phyloP scores from a whole-genome alignment of 164 flowering plant species.

The Macadamia tetraphylla region DNA sequence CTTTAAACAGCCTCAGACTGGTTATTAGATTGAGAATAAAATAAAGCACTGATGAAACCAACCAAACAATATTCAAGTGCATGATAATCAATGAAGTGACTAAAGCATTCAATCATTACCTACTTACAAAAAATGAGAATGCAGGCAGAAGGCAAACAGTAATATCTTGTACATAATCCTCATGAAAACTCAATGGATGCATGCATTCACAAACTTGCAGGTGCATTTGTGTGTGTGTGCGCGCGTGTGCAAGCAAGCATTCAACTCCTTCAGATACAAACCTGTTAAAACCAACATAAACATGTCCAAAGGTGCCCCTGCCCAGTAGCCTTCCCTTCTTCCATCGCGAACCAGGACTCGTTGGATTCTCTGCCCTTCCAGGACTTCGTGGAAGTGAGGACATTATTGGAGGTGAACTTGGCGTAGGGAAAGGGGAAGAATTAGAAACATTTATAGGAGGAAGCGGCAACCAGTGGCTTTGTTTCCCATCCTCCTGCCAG shows the following conservation, averaged over 20 bases:
- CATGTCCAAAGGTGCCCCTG: slow-evolving; percentile 60
- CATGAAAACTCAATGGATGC: not conserved
- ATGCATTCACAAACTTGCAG: not conserved
- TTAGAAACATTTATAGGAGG: slow-evolving; percentile 59
- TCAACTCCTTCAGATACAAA: slow-evolving; percentile 10
- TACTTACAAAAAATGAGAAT: not conserved
- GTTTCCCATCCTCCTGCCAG: slow-evolving; percentile 78
- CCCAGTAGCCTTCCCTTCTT: slow-evolving; percentile 50
- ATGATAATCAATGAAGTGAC: no score
- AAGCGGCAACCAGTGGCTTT: slow-evolving; percentile 81
- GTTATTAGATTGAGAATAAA: no score
- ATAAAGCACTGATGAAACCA: no score
- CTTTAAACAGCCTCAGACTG: no score
- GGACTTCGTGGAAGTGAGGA: slow-evolving; percentile 91
- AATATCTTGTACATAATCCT: not conserved
- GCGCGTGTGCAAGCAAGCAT: not conserved
- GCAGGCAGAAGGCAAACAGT: not conserved
- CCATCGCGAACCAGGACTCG: slow-evolving; percentile 46
- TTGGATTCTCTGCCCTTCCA: slow-evolving; percentile 66
- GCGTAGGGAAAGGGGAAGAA: slow-evolving; percentile 58
- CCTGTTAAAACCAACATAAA: slow-evolving; percentile 63
- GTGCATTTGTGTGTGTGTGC: no score
- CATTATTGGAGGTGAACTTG: slow-evolving; percentile 55
- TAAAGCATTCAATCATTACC: no score
- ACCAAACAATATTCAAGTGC: no score